Conservation (phyloP, 2,329 filamentous ascomycete species). For the Aspergillus sp. region DNA sequence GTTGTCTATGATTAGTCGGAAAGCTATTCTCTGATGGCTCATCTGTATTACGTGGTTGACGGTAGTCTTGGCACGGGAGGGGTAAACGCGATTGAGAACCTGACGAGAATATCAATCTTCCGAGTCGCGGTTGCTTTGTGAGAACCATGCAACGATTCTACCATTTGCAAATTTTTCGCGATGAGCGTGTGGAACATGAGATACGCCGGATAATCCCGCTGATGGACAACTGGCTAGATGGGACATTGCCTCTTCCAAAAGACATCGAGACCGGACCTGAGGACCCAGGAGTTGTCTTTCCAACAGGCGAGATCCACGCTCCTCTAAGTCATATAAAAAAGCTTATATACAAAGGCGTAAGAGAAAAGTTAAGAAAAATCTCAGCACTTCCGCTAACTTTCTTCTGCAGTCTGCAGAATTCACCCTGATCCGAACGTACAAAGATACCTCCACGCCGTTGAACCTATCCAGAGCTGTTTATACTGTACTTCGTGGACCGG, state of each 20-base stretch:
- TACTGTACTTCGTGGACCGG: conserved; percentile 9
- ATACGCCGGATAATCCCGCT: not conserved
- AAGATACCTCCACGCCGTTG: not conserved
- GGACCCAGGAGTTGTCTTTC: not conserved
- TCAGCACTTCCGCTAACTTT: not conserved
- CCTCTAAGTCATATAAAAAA: not conserved
- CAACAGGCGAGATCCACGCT: not conserved
- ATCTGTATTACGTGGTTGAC: no score
- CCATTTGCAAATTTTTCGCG: not conserved
- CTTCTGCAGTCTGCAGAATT: not conserved
- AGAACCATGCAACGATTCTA: not conserved
- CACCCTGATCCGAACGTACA: not conserved
- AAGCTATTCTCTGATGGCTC: not conserved
- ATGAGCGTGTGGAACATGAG: not conserved
- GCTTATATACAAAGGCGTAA: not conserved
- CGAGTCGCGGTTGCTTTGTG: not conserved
- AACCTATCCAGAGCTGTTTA: not conserved
- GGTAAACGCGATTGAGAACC: not conserved
- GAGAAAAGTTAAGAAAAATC: not conserved
- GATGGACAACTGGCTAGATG: conserved; percentile 1
- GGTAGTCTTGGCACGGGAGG: not conserved
- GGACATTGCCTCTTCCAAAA: conserved; percentile 1
- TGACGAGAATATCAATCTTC: not conserved
- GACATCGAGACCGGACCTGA: not conserved
- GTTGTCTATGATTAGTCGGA: not conserved